Evolutionary conservation across 495 filamentous ascomycete species (phyloP), one percentile per base, ranked within the genome.

Genomic region (Aspergillus nanangensis): DNA sequence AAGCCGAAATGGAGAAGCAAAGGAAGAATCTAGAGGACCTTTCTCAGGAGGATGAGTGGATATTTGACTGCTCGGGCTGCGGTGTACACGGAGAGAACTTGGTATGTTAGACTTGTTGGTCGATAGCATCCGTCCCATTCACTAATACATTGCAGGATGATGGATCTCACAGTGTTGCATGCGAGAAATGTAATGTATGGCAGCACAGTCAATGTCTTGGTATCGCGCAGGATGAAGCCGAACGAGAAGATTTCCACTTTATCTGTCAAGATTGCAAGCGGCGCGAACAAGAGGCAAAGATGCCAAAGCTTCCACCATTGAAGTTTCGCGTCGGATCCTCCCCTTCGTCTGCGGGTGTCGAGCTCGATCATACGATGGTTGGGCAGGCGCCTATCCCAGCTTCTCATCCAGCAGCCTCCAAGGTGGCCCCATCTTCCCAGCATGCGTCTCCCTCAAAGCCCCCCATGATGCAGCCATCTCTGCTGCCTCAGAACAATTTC

Each of bases 101-200:
- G 53, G 80, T 83, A 66, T 56, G 76, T 53, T n/a, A n/a, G n/a
- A n/a, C n/a, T n/a, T n/a, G n/a, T n/a, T n/a, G n/a, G n/a, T n/a
- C n/a, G n/a, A n/a, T n/a, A n/a, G n/a, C n/a, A n/a, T n/a, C n/a
- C n/a, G n/a, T n/a, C n/a, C n/a, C n/a, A n/a, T 17, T 32, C 18
- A 24, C 48, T 60, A 19, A 58, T 62, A 47, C 42, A 32, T 10
- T n/a, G 21, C 47, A 84, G 78, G 92, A 96, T 53, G 93, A 96
- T 55, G 93, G 93, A 38, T 83, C 87, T 2, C 88, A 95, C 61
- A 95, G 87, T 60, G 80, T 98, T 47, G 85, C 90, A n/a, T 98
- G 93, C 61, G 93, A 97, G 56, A 83, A 76, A 38, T 98, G 93
- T 74, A 93, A 86, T 60, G 83, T 95, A 15, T 98, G 93, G 93